Evolutionary conservation across 2,329 filamentous ascomycete species (phyloP).

Genomic region (Neofusicoccum umdonicola): DNA sequence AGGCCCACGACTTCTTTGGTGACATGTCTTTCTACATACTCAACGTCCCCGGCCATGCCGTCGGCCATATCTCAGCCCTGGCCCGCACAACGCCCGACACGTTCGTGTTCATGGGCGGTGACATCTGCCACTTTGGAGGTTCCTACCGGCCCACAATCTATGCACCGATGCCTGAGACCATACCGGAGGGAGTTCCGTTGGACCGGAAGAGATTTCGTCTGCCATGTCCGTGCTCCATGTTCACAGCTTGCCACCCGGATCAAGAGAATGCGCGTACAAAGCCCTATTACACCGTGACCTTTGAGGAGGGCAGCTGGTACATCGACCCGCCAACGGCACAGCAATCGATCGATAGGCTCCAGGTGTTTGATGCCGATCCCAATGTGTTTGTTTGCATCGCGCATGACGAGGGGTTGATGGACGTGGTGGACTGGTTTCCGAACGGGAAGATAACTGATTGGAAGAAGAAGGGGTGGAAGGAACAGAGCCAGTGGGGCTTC

Average conservation of each 20-base stretch:
- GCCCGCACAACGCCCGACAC: conserved; percentile 40
- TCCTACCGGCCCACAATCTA: conserved; percentile 26
- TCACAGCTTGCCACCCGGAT: conserved; percentile 14
- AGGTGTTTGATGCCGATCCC: conserved; percentile 26
- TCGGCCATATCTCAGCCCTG: conserved; percentile 51
- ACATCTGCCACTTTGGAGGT: conserved; percentile 29
- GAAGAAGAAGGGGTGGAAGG: conserved; percentile 27
- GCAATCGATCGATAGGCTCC: conserved; percentile 23
- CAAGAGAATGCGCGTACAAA: conserved; percentile 1
- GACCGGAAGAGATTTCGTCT: not conserved
- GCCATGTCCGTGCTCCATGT: conserved; percentile 16
- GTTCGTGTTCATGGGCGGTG: conserved; percentile 30
- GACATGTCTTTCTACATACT: conserved; percentile 59
- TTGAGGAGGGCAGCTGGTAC: conserved; percentile 2
- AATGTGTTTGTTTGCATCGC: conserved; percentile 29
- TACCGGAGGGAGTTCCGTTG: not conserved
- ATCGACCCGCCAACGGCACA: conserved; percentile 19
- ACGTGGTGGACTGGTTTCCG: conserved; percentile 28
- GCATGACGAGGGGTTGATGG: conserved; percentile 28
- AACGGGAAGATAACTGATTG: conserved; percentile 25
- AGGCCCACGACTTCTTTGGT: conserved; percentile 54
- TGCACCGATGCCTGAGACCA: conserved; percentile 11
- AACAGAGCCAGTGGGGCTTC: conserved; percentile 27
- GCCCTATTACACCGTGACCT: conserved; percentile 7
- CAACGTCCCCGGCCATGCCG: conserved; percentile 52